Base-by-base conservation (phyloP, 805 yeast genomes). In the Nakazawaea wyomingensis region DNA sequence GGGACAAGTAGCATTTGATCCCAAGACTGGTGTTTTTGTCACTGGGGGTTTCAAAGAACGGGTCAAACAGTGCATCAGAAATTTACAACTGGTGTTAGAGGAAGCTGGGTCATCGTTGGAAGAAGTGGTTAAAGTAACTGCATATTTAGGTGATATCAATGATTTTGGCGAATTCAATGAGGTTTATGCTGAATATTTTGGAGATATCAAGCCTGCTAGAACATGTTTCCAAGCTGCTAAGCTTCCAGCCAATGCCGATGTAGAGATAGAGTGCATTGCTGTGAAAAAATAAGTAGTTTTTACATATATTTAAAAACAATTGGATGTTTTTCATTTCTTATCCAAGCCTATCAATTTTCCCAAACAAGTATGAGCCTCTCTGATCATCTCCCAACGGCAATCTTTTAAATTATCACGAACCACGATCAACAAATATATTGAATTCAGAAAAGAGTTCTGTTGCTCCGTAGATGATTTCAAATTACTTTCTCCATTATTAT, bases 191-290 rank as follows among this genome's bases (percentile, higher is more conserved):
- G 67, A 69, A 54, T 68, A 69, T 56, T 70, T 70, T 54, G 59
- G 46, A 48, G 66, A 59, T 32, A 70, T 66, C 58, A 69, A 69
- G 56, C 75, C 75, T 5, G 75, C 75, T 41, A 68, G 75, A 61
- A 68, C 74, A 4, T 69, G 75, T 60, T 68, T 69, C 50, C 74
- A 74, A 26, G 74, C 68, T 40, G 69, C 68, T 56, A 65, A 65
- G 51, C 68, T 70, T 56, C 75, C 75, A 18, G 69, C 68, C 56
- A 72, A 71, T 16, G 72, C 67, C 42, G 64, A 56, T 43, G 62
- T 70, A 51, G 75, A 70, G 54, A 64, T 70, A 64, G 75, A 70
- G 53, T 66, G 64, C 22, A 56, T 70, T 52, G 75, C 75, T 32
- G 51, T 68, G 37, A 73, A 69, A 55, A 37, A 38, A 24, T 31